Evolutionary conservation across 1,284 basidiomycete species (phyloP), one percentile per base, ranked within the genome.

Genomic region (Afroboletus lepidellus): DNA sequence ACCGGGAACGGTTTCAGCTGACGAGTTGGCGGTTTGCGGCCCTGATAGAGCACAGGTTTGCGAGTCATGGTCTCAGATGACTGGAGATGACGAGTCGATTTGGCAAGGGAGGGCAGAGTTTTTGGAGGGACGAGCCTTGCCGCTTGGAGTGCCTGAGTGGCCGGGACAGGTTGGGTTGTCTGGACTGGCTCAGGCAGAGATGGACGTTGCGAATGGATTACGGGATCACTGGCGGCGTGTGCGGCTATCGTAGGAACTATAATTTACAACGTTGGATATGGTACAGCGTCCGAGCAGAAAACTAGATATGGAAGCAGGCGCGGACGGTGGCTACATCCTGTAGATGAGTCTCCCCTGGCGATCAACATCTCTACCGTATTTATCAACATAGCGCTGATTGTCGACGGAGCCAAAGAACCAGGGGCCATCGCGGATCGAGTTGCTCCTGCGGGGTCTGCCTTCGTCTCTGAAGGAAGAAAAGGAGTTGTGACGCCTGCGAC

Each of bases 181-280:
- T 13, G 65, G 66, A 20, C 60, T 75, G 15, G 67, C 69, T 13
- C 62, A 62, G 23, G 76, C 72, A 5, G 85, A 88, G 63, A 72
- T 72, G 51, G 81, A 85, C 61, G 83, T 88, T 9, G 84, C 74
- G 12, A 77, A 66, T 55, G 67, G 58, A 50, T 62, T 88, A 57
- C 77, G 69, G 46, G 75, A 74, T 33, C 84, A 88, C 61, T 88
- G 86, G 85, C 67, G 73, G 21, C 85, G 82, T 0, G 77, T 83
- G 48, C 75, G 70, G 53, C 67, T 79, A 4, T 68, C 15, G 25
- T 53, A 25, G 15, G 3, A 18, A 25, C 5, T 9, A 29, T 30
- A 29, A 41, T 27, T n/a, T 41, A 15, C 9, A 12, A 53, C 21
- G n/a, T n/a, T n/a, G n/a, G 18, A 11, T 46, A 49, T 18, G 8